Evolutionary conservation across 2,329 filamentous ascomycete genomes (phyloP).

Genomic region (Alternaria arbusti): DNA sequence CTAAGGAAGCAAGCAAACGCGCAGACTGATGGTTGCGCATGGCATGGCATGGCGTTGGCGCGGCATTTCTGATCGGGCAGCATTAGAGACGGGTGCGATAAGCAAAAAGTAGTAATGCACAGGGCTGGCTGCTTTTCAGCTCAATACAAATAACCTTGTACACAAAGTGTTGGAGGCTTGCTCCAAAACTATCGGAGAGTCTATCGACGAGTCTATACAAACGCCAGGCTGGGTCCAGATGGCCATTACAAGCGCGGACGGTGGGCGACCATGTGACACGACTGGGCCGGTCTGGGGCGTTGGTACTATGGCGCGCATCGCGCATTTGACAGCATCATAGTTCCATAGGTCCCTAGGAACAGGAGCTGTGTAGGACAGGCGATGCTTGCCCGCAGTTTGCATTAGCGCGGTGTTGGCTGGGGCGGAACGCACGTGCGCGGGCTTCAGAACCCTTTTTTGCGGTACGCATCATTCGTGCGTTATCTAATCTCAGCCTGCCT

Average conservation of each 20-base stretch:
- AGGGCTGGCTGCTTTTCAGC: neutral
- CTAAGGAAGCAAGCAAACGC: constrained; percentile 5
- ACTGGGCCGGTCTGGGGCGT: neutral
- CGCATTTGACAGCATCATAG: constrained; percentile 6
- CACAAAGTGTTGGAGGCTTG: neutral
- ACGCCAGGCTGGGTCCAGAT: neutral
- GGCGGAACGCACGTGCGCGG: constrained; percentile 11
- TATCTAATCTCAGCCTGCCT: constrained; percentile 9
- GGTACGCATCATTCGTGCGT: constrained; percentile 14
- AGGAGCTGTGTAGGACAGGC: constrained; percentile 3
- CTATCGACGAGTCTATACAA: neutral
- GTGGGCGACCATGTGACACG: neutral
- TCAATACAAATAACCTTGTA: neutral
- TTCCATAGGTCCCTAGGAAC: neutral
- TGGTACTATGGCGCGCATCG: constrained; percentile 6
- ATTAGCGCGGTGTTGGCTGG: constrained; percentile 12
- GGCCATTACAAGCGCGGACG: neutral
- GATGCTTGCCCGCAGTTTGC: constrained; percentile 12
- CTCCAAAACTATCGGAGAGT: neutral
- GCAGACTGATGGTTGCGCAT: constrained; percentile 17
- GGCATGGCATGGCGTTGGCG: constrained; percentile 28
- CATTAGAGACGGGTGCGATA: constrained; percentile 2
- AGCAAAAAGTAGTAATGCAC: neutral
- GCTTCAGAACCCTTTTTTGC: neutral
- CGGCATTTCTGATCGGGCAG: constrained; percentile 16